Evolutionary conservation across 345 rosid genomes (phyloP), one percentile per base, ranked within the genome.

Genomic region (Nephelium lappaceum): DNA sequence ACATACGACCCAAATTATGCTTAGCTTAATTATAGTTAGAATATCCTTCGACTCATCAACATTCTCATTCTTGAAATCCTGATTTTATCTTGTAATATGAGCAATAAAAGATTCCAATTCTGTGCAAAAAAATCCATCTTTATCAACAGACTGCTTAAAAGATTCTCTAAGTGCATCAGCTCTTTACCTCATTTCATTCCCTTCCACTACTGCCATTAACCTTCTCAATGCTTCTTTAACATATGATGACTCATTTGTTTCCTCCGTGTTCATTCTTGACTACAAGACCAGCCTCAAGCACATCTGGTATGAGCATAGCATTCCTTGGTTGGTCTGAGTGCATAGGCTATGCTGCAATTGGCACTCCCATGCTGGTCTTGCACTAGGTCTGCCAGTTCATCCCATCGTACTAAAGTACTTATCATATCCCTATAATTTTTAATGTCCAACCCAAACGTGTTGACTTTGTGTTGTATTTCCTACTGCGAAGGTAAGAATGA

Each of bases 331-430:
- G 79, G 25, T 80, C 79, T 6, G 27, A 24, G 47, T 62, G 75
- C 79, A 62, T 47, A 8, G 83, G 71, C 83, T 72, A 80, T 5
- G 65, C 76, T 21, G 57, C 75, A 5, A 75, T 49, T 5, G 79
- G 79, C 12, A 69, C 58, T 8, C 72, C 79, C 69, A 67, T 75
- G 23, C 55, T 55, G 31, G 31, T 27, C 31, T 27, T 27, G 31
- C 31, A 27, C 31, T 27, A 27, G 31, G 31, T 27, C 31, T 27
- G 2, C 31, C 31, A 27, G 31, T 27, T 1, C n/a, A n/a, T n/a
- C n/a, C n/a, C n/a, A n/a, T n/a, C n/a, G n/a, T n/a, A n/a, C n/a
- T n/a, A n/a, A n/a, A n/a, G n/a, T n/a, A n/a, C n/a, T n/a, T n/a
- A n/a, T n/a, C n/a, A n/a, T n/a, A n/a, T n/a, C n/a, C n/a, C n/a